Conservation (phyloP, 1,284 basidiomycete species). For the Singerocomus inundabilis region DNA sequence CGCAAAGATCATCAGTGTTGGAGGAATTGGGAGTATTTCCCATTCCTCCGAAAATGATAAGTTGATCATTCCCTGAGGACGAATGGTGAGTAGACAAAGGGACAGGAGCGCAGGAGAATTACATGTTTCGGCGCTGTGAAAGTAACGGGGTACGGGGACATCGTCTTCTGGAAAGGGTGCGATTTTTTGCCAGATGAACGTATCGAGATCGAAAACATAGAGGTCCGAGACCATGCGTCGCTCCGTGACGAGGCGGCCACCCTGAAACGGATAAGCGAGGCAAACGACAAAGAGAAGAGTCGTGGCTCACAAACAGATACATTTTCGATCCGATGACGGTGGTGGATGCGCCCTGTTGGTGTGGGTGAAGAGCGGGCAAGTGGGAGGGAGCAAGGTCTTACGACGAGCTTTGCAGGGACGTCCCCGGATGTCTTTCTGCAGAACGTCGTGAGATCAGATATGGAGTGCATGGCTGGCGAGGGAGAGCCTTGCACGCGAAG, state of each 20-base stretch:
- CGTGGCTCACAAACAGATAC: constrained; percentile 74
- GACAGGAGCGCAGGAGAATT: constrained; percentile 32
- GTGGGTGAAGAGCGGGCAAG: background rate
- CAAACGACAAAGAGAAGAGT: background rate
- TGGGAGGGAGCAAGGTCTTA: constrained; percentile 41
- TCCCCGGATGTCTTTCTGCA: constrained; percentile 81
- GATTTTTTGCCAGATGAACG: constrained; percentile 75
- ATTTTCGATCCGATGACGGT: constrained; percentile 82
- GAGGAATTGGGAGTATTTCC: constrained; percentile 67
- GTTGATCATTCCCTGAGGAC: constrained; percentile 73
- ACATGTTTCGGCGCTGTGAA: constrained; percentile 90
- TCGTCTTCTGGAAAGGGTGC: constrained; percentile 63
- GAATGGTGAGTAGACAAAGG: constrained; percentile 13
- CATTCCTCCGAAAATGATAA: constrained; percentile 94
- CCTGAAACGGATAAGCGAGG: constrained; percentile 41
- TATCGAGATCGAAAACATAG: constrained; percentile 81
- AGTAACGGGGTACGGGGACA: constrained; percentile 78
- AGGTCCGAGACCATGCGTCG: constrained; percentile 87
- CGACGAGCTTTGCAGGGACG: constrained; percentile 86
- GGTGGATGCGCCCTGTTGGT: constrained; percentile 71
- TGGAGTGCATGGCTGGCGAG: constrained; percentile 60
- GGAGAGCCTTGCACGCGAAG: constrained; percentile 1
- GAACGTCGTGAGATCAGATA: constrained; percentile 86
- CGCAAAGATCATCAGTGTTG: constrained; percentile 72
- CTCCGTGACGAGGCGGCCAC: constrained; percentile 82